These are phyloP conservation scores for Beauveria scarabaeidicola DNA, from an alignment of 2,329 filamentous ascomycete species.

Conservation along the genomic window DNA sequence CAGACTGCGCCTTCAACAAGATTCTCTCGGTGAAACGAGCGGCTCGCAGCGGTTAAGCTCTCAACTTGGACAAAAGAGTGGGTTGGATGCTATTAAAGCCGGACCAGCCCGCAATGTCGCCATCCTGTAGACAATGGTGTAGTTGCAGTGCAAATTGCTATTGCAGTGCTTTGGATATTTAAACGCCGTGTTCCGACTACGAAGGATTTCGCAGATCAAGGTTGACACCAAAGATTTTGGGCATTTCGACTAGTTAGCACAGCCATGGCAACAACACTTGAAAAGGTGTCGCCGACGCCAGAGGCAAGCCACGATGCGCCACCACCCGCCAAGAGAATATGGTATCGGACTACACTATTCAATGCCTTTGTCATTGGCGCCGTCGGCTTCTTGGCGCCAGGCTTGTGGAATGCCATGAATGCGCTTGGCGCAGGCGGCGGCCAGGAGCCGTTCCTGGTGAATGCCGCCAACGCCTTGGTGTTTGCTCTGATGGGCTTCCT, in stretches of 20 bases:
- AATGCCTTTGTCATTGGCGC: constrained; percentile 44
- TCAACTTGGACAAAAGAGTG: not conserved
- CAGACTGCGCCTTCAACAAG: too few relatives aligned
- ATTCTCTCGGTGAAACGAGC: not conserved
- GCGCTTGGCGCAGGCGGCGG: constrained; percentile 43
- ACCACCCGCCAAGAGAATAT: constrained; percentile 18
- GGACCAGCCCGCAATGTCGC: constrained; percentile 9
- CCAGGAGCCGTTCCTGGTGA: constrained; percentile 40
- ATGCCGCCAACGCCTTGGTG: constrained; percentile 41
- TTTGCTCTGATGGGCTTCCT: constrained; percentile 37
- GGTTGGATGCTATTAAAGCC: not conserved
- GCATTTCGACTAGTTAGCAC: not conserved
- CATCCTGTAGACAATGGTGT: constrained; percentile 6
- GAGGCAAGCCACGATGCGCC: not conserved
- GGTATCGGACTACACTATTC: constrained; percentile 45
- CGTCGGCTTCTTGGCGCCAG: constrained; percentile 42
- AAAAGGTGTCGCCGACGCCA: not conserved
- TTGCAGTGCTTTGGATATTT: not conserved
- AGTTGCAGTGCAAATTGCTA: not conserved
- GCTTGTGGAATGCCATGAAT: constrained; percentile 49
- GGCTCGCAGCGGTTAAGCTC: not conserved
- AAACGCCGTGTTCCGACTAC: not conserved
- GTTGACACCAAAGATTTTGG: not conserved
- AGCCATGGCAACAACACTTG: not conserved
- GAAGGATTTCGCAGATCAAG: not conserved